A percentile compares a stretch with the other conserved stretches of the same genome.
Evolutionary conservation across 2,329 filamentous ascomycete genomes (phyloP).

Genomic region (Monosporascus sp.): DNA sequence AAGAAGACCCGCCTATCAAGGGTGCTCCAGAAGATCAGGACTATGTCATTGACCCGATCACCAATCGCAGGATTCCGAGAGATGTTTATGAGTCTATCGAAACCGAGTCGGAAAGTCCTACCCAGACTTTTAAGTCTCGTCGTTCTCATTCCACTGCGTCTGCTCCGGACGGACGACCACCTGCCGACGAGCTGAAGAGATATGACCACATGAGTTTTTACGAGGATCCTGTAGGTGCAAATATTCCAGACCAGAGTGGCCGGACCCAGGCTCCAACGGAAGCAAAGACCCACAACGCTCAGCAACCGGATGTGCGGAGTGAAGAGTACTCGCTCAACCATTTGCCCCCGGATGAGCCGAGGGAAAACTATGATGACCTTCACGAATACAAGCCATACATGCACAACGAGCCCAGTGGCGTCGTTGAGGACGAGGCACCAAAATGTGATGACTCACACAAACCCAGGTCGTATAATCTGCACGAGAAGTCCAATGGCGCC

Average conservation of each 20-base stretch:
- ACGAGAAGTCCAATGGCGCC: conserved; percentile 18
- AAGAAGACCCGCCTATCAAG: conserved; percentile 1
- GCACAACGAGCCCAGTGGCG: conserved; percentile 18
- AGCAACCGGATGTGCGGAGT: conserved; percentile 11
- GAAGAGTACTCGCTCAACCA: conserved; percentile 29
- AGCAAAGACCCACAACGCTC: conserved; percentile 1
- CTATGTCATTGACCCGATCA: conserved; percentile 53
- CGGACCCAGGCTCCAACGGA: not conserved
- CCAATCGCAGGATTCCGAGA: conserved; percentile 45
- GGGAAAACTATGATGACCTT: conserved; percentile 26
- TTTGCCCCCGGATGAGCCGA: conserved; percentile 22
- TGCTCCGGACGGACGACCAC: conserved; percentile 27
- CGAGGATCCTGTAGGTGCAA: conserved; percentile 13
- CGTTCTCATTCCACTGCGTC: conserved; percentile 28
- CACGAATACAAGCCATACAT: conserved; percentile 13
- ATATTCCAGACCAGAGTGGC: not conserved
- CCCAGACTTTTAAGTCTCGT: conserved; percentile 29
- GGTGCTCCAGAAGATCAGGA: conserved; percentile 15
- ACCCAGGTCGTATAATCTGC: not conserved
- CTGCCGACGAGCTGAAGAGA: conserved; percentile 29
- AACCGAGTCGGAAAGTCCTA: conserved; percentile 16
- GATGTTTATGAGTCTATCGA: conserved; percentile 9
- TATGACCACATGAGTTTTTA: conserved; percentile 30
- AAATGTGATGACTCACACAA: conserved; percentile 3
- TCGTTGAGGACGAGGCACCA: conserved; percentile 11